phyloP scores from a whole-genome alignment of 2,329 filamentous ascomycete species.

The Fusarium nygamai region DNA sequence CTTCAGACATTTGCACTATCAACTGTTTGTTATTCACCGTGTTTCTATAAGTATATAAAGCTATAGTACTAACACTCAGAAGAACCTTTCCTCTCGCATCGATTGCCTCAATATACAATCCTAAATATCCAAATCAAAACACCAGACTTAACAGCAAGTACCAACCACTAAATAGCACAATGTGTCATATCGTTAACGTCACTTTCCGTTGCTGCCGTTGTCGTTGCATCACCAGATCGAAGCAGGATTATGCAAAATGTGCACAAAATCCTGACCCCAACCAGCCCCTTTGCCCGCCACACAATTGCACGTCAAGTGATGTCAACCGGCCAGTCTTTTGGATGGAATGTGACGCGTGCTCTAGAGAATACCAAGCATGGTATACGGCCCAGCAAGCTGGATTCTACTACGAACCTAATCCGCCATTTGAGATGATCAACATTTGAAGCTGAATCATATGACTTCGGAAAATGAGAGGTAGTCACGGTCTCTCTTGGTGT shows the following conservation, averaged over 20 bases:
- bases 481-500: background rate
- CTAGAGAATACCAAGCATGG: background rate
- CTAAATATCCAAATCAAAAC: background rate
- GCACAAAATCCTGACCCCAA: background rate
- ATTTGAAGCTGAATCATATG: background rate
- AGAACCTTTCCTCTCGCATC: background rate
- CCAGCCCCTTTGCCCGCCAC: background rate
- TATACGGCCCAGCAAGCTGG: background rate
- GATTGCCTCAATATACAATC: background rate
- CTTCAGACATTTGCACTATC: accelerated
- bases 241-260: background rate
- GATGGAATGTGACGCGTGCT: background rate
- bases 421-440: background rate
- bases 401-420: background rate
- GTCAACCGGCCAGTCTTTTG: background rate
- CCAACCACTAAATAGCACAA: background rate
- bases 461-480: background rate
- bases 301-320: background rate
- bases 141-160: accelerated
- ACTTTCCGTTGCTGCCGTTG: background rate
- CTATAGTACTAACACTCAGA: background rate
- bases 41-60: background rate
- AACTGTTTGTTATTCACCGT: background rate
- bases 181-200: background rate
- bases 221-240: background rate